Evolutionary conservation across 2,329 filamentous ascomycete genomes (phyloP), one percentile per base, ranked within the genome.

Genomic region (Zelopaecilomyces penicillatus): DNA sequence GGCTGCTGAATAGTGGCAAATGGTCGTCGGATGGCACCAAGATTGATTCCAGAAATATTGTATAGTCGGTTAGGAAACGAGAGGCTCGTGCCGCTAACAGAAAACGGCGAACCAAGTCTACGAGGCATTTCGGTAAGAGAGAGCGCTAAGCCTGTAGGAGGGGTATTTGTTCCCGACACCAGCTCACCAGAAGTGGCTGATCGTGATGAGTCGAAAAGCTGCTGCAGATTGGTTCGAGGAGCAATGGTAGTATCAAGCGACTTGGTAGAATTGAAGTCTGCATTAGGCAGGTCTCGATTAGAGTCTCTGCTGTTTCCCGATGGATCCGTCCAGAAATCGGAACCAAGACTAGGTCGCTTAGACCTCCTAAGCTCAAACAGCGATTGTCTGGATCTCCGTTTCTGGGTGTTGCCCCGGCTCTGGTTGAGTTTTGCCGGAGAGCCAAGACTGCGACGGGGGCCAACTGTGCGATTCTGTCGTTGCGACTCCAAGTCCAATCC

Each of bases 21-120:
- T 2, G 75, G 75, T 29, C 72, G 68, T 4, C 70, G 67, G 45
- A 71, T 60, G 42, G 67, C 59, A 19, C 66, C 65, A 41, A 70
- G 53, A 39, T 73, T 69, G 31, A 76, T 63, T 35, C 64, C 66
- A 9, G 65, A 61, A 3, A 69, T 66, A 51, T 73, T 70, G 30
- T 68, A 70, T 28, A 69, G 71, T 30, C 74, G 58, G 46, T 75
- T 76, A n/a, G 80, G 79, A 50, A 82, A 79, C 38, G 78, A 82
- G 54, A 78, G 71, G 58, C 74, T 79, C 9, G 72, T 67, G 44
- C 60, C 66, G 7, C 67, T 58, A 31, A 67, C 67, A 6, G 69
- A 64, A 50, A 83, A 82, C 0, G 79, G 79, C 5, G 79, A 83
- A 30, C 79, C 76, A 4, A 83, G 67, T 5, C 77, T 70, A 10